These are phyloP conservation scores for Nannizziopsis barbatae DNA, from an alignment of 2,329 filamentous ascomycete genomes.

Conservation along the genomic window DNA sequence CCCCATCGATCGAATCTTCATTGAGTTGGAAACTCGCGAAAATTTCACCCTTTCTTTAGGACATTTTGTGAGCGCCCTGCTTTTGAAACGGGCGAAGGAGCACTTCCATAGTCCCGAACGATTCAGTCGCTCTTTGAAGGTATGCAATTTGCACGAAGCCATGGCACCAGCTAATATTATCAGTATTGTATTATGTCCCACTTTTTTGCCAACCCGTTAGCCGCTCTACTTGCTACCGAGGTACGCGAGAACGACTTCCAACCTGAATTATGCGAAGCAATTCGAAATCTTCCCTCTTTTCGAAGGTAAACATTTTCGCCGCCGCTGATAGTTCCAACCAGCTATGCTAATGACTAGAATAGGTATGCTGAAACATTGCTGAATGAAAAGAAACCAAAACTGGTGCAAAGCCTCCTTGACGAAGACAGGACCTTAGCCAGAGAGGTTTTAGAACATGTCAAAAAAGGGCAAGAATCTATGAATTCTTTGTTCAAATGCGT, in stretches of 20 bases:
- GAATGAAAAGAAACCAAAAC: slow-evolving; percentile 24
- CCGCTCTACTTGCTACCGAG: slow-evolving; percentile 37
- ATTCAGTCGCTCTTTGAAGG: slow-evolving; percentile 44
- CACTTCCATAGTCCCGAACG: slow-evolving; percentile 49
- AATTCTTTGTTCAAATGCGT: slow-evolving; percentile 27
- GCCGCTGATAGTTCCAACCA: neutral
- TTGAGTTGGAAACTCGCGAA: slow-evolving; percentile 26
- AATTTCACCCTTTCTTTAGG: slow-evolving; percentile 42
- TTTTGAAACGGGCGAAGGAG: slow-evolving; percentile 48
- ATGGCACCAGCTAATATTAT: neutral
- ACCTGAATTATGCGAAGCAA: slow-evolving; percentile 41
- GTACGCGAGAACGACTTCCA: slow-evolving; percentile 21
- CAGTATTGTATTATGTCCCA: slow-evolving; percentile 54
- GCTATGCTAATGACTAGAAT: slow-evolving; percentile 14
- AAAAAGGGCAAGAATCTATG: slow-evolving; percentile 32
- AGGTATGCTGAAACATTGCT: slow-evolving; percentile 36
- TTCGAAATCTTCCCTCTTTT: slow-evolving; percentile 49
- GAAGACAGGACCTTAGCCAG: slow-evolving; percentile 40
- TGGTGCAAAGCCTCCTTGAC: slow-evolving; percentile 39
- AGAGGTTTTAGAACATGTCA: slow-evolving; percentile 31
- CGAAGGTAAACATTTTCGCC: slow-evolving; percentile 27
- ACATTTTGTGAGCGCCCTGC: slow-evolving; percentile 39
- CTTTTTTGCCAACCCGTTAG: slow-evolving; percentile 51
- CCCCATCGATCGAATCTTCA: slow-evolving; percentile 34
- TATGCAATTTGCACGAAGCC: slow-evolving; percentile 17